Evolutionary conservation across 108 stramenopile species (phyloP), one percentile per base, ranked within the genome.

Genomic region (Skeletonema marinoi): DNA sequence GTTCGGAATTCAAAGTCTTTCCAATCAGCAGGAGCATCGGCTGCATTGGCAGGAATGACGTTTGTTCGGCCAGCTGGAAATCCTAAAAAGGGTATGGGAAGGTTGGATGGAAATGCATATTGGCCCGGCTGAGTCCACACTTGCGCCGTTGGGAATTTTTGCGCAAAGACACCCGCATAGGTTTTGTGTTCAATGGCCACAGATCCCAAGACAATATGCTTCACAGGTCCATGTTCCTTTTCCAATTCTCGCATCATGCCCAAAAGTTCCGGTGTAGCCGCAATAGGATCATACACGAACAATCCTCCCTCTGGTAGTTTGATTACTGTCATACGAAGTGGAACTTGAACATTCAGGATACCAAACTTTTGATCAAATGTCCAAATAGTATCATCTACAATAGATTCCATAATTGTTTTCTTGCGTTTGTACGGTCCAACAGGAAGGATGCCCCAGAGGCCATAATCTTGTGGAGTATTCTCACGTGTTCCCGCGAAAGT

Each of bases 301-400:
- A 98, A 71, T 14, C 96, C 96, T 13, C 90, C 95, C 9, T 33
- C 66, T 2, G 69, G 65, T 7, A 97, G 74, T 70, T 92, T 91
- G 32, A 97, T 73, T 2, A 98, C 88, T 1, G 90, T 93, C 91
- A 88, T 93, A 9, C 98, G 89, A 6, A 96, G 60, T 0, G 98
- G 98, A 16, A 98, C 98, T 65, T 97, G 95, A 0, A 98, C 98
- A 75, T 97, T 90, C 5, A 98, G 66, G 73, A 97, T 93, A 6
- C 98, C 98, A 78, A 95, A 93, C 59, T 95, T 96, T 82, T 98
- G 98, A 68, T 98, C 98, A 38, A 96, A 85, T 6, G 98, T 97
- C 96, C 96, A 98, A 4, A 98, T 80, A 75, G 80, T 67, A 12
- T 81, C 85, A 3, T 89, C 86, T 1, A 97, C 89, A 63, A 97